Percentiles rank a stretch among this genome's conserved stretches.
Conservation (phyloP, 2,329 filamentous ascomycete genomes). For the Sphaerulina populicola region DNA sequence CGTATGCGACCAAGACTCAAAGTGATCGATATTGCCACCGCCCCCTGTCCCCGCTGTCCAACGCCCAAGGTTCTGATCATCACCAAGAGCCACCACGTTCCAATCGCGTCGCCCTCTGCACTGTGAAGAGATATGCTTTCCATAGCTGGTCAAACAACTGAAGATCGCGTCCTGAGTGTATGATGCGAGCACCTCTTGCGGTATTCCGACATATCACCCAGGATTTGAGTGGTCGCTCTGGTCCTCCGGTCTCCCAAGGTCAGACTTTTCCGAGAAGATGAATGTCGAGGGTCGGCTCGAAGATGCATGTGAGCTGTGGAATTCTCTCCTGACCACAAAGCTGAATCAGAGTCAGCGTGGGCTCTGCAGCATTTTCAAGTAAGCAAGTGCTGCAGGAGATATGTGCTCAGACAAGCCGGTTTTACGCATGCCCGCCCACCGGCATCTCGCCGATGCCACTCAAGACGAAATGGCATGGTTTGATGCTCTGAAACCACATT, state of each 20-base stretch:
- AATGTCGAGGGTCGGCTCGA: constrained; percentile 7
- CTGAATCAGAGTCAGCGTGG: constrained; percentile 6
- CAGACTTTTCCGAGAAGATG: background rate
- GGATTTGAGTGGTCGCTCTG: constrained; percentile 14
- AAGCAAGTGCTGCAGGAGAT: background rate
- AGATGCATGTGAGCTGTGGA: constrained; percentile 7
- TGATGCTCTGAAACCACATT: constrained; percentile 32
- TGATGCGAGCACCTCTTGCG: constrained; percentile 14
- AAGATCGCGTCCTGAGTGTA: constrained; percentile 46
- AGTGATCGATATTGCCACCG: too few relatives aligned
- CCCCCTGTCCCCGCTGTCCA: too few relatives aligned
- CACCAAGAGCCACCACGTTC: too few relatives aligned
- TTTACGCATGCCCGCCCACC: constrained; percentile 34
- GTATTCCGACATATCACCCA: constrained; percentile 18
- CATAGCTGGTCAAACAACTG: constrained; percentile 44
- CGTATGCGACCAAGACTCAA: too few relatives aligned
- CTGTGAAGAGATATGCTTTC: constrained; percentile 41
- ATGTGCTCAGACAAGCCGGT: constrained; percentile 33
- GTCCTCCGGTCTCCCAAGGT: background rate
- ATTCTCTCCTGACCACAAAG: constrained; percentile 2
- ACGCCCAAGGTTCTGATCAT: too few relatives aligned
- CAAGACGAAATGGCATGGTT: constrained; percentile 32
- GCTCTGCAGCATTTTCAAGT: background rate
- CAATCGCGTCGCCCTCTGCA: background rate
- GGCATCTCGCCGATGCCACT: constrained; percentile 29